Base-by-base conservation (phyloP, 441 rosid genomes). In the Populus hybrid region DNA sequence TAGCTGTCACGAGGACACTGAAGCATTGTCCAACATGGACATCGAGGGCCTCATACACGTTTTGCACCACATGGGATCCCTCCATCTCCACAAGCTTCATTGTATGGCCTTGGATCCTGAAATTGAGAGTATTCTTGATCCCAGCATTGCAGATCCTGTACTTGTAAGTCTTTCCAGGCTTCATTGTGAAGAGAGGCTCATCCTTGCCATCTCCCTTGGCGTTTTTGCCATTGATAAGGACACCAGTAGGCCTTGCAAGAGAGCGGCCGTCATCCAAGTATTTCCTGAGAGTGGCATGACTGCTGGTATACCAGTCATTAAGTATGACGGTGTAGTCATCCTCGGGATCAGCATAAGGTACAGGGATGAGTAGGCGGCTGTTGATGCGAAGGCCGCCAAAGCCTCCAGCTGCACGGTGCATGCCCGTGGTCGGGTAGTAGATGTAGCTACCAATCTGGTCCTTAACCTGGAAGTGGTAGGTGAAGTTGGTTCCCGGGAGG, bases 1-100 rank as follows among this genome's bases (percentile, higher is more conserved):
- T 71, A 36, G 94, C 91, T 0, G 87, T 83, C 30, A 92, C 94
- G 9, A 90, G 88, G 7, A 91, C 92, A 0, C 80, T 30, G 28
- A 71, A 88, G 83, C 97, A 92, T 67, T 88, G 90, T 2, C 95
- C 95, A 2, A 91, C 86, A 14, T 92, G 97, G 10, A 91, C 88
- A 21, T 92, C 97, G 1, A 92, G 90, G 16, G 95, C 89, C 6
- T 88, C 90, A 76, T 91, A 92, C 19, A 42, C 38, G 82, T 92
- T 92, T 79, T 92, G 95, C 12, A 89, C 76, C 24, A 81, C 84
- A 78, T 92, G 97, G 8, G 95, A 90, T 0, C 97, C 93, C 69
- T 92, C 97, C 92, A 92, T 89, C 80, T 92, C 97, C 12, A 92
- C 95, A 9, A 91, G 88, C 85, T 87, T 91, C 94, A 92, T 85